Base-by-base conservation (phyloP, 2,329 filamentous ascomycete genomes). In the Microcyclosporella mali region DNA sequence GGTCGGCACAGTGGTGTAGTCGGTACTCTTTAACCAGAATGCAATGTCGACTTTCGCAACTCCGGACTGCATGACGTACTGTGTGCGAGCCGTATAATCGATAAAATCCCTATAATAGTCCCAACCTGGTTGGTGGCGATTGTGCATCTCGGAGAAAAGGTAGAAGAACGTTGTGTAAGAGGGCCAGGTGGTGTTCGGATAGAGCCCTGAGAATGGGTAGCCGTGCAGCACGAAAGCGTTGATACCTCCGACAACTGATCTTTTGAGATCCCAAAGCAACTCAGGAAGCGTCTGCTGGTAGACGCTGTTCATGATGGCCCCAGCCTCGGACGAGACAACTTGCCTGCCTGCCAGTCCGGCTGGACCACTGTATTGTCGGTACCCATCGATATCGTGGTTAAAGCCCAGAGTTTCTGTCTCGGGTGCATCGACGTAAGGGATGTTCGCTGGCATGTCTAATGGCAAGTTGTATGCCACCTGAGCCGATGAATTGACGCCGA, bases 101-200 rank as follows among this genome's bases (percentile, higher is more conserved):
- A 72, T 45, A 1, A 51, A 43, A 12, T 68, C 66, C 3, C 49
- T 48, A 31, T 67, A 65, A 18, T 63, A 58, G 8, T 63, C 57
- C 66, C 67, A 74, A 1, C 59, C 63, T 2, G 71, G 71, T 40
- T 70, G 65, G 7, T 64, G 59, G 0, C 49, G 57, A 6, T 56
- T 57, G 45, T 66, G 63, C 55, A 66, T 62, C 14, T 70, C 67
- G 0, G 64, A 62, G 38, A 66, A 71, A 0, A 57, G 25, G 46
- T 70, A 74, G 4, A 34, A 40, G 41, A 74, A 74, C 0, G 70
- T 60, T 0, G 65, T 67, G 35, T 65, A 71, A 0, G 66, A 66
- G 0, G 72, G 72, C 71, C 72, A 75, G 0, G 71, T 74, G 0
- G 71, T 74, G 35, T 68, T 65, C 0, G 53, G 51, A 39, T 73